Conservation (phyloP, 2,329 filamentous ascomycete species). For the Corinectria fuckeliana region DNA sequence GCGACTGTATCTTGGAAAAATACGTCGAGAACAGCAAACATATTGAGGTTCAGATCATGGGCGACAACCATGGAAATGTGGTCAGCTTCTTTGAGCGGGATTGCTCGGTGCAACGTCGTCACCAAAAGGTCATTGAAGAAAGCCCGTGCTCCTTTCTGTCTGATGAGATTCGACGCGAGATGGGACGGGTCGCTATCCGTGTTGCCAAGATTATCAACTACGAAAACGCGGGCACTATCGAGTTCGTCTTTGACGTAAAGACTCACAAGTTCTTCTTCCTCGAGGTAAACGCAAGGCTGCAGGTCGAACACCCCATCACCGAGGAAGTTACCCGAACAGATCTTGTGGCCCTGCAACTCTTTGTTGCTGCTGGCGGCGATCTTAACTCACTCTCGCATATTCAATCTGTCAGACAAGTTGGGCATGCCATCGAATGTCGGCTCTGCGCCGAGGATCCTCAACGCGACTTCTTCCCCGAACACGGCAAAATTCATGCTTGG, state of each 20-base stretch:
- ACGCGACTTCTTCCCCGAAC: slow-evolving; percentile 45
- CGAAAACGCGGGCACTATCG: slow-evolving; percentile 48
- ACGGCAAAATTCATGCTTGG: slow-evolving; percentile 46
- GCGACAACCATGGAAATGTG: slow-evolving; percentile 47
- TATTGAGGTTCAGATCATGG: slow-evolving; percentile 54
- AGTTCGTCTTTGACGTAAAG: slow-evolving; percentile 46
- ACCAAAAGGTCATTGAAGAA: slow-evolving; percentile 56
- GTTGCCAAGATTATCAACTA: slow-evolving; percentile 44
- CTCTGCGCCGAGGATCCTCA: slow-evolving; percentile 52
- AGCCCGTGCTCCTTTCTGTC: slow-evolving; percentile 24
- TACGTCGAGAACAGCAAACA: slow-evolving; percentile 48
- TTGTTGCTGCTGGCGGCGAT: slow-evolving; percentile 9
- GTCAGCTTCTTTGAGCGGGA: slow-evolving; percentile 50
- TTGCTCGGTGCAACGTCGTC: slow-evolving; percentile 52
- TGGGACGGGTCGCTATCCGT: slow-evolving; percentile 41
- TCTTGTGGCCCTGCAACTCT: slow-evolving; percentile 20
- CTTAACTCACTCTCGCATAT: slow-evolving; percentile 3
- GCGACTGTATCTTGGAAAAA: slow-evolving; percentile 46
- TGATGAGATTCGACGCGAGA: slow-evolving; percentile 36
- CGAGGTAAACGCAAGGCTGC: slow-evolving; percentile 53
- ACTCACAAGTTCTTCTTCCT: slow-evolving; percentile 49
- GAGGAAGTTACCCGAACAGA: slow-evolving; percentile 20
- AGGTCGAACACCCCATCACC: slow-evolving; percentile 50
- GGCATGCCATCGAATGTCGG: slow-evolving; percentile 52
- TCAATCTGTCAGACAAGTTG: slow-evolving; percentile 32